Evolutionary conservation across 768 basidiomycete species (phyloP), one percentile per base, ranked within the genome.

Genomic region (Lepiota venenata): DNA sequence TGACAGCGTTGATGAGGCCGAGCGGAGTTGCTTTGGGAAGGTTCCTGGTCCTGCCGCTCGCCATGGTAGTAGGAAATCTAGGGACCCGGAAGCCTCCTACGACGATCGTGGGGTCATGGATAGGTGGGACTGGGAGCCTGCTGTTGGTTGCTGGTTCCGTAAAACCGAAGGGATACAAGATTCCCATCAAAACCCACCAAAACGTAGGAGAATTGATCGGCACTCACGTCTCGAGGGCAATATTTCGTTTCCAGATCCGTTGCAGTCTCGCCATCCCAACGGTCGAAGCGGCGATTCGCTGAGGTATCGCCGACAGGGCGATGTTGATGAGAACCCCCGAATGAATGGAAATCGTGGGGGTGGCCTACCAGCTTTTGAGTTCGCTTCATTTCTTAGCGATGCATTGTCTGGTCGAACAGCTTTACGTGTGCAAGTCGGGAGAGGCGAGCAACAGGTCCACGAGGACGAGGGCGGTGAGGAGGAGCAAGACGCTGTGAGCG

Each of bases 51-150:
- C 48, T 35, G 45, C 59, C 5, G 36, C 54, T n/a, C 58, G 57
- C 5, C 40, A 43, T 44, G 45, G 37, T 11, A 35, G 15, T 12
- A 22, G 15, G 44, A 16, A 35, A 15, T 18, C 38, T 14, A 22
- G 6, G 36, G 37, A 36, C 12, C 25, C 47, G 10, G 22, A 42
- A 18, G 8, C 20, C 9, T 12, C 50, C 6, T 43, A 36, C 20
- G 39, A 21, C 14, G 18, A 56, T 3, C 37, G 49, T 20, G 47
- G 45, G 16, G 16, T 10, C 22, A 39, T 20, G 18, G 35, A 11
- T 16, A 44, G 71, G 20, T 82, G 78, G 74, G 67, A 71, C 37
- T 81, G 80, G 80, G 80, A 81, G 55, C 69, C 72, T 49, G 67
- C 69, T 59, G 62, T 78, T 5, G 73, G 68, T 1, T 73, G 73